A percentile compares a stretch with the other conserved stretches of the same genome.
Conservation (phyloP, 1,284 basidiomycete species). For the Cystobasidium sp. region DNA sequence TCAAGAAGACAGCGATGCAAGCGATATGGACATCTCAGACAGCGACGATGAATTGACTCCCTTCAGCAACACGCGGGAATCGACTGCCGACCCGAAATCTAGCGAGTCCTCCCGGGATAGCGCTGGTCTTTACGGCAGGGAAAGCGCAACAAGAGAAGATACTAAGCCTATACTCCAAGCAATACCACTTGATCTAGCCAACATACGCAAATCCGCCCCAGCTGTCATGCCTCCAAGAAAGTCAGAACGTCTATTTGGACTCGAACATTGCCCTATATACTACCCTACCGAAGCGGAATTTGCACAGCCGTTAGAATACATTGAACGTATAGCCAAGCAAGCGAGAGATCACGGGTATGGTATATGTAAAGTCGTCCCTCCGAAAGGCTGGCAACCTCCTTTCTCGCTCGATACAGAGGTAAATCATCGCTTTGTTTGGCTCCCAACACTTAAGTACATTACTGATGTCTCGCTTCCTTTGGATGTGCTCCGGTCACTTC, state of each 20-base stretch:
- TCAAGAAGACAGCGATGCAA: conserved; percentile 11
- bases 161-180: conserved; percentile 13
- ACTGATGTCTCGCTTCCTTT: not conserved
- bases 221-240: conserved; percentile 45
- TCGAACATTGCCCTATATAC: conserved; percentile 88
- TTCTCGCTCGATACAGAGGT: conserved; percentile 96
- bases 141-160: not conserved
- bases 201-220: conserved; percentile 50
- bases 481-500: not conserved
- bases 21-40: conserved; percentile 7
- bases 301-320: conserved; percentile 93
- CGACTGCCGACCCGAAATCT: conserved; percentile 1
- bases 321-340: conserved; percentile 76
- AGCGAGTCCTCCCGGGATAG: not conserved
- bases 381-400: conserved; percentile 91
- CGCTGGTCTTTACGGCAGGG: not conserved
- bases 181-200: conserved; percentile 50
- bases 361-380: conserved; percentile 96
- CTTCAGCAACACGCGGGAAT: not conserved
- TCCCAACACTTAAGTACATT: conserved; percentile 25
- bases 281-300: conserved; percentile 89
- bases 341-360: conserved; percentile 73
- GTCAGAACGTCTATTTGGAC: conserved; percentile 67
- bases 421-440: conserved; percentile 48
- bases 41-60: conserved; percentile 21